phyloP scores from a whole-genome alignment of 2,329 filamentous ascomycete genomes.

The Colletotrichum orchidophilum region DNA sequence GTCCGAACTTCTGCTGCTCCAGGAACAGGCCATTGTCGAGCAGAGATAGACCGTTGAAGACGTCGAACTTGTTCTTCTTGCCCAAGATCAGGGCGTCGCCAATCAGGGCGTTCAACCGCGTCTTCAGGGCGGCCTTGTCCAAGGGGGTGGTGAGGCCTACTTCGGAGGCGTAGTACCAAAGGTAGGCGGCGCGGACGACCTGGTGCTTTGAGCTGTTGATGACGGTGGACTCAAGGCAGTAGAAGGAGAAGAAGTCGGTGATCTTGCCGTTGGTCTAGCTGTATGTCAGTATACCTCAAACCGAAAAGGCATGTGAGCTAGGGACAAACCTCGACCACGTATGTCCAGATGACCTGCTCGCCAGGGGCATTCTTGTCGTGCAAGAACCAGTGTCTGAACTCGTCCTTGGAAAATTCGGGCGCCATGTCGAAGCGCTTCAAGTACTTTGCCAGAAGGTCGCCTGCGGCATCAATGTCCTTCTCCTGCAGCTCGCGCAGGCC shows the following conservation, averaged over 20 bases:
- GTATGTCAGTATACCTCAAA: conserved; percentile 27
- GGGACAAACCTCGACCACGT: conserved; percentile 78
- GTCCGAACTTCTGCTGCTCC: conserved; percentile 92
- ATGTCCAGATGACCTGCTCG: conserved; percentile 92
- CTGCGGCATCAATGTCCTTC: conserved; percentile 81
- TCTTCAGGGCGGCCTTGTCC: conserved; percentile 71
- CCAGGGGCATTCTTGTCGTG: conserved; percentile 70
- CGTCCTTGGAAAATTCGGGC: conserved; percentile 81
- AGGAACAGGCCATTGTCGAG: conserved; percentile 96
- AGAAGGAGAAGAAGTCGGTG: conserved; percentile 98
- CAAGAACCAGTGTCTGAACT: conserved; percentile 89
- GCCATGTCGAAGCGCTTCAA: conserved; percentile 83
- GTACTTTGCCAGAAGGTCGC: conserved; percentile 80
- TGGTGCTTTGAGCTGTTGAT: conserved; percentile 83
- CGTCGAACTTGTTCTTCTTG: conserved; percentile 87
- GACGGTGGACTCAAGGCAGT: conserved; percentile 91
- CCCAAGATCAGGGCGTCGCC: conserved; percentile 88
- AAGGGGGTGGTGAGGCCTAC: conserved; percentile 70
- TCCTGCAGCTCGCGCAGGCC: conserved; percentile 83
- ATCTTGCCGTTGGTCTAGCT: conserved; percentile 73
- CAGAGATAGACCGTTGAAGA: conserved; percentile 94
- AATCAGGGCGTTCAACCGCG: conserved; percentile 82
- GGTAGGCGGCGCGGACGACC: conserved; percentile 87
- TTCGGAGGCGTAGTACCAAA: conserved; percentile 96
- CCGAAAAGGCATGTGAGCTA: not conserved